Percentiles rank a stretch among this genome's conserved stretches.
Conservation (phyloP, 345 rosid species). For the Mallotus nudiflorus region DNA sequence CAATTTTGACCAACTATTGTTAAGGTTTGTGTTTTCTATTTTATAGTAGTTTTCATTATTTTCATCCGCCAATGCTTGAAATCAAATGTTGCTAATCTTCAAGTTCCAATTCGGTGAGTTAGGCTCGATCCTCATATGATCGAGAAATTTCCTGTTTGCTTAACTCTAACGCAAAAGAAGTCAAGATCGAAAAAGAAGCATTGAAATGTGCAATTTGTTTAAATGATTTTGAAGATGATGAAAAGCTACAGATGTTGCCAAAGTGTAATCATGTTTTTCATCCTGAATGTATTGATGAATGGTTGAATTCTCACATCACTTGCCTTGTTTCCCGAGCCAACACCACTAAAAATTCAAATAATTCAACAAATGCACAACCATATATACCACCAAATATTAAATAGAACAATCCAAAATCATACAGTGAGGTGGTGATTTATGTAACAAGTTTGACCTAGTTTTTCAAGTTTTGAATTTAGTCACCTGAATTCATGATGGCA, state of each 20-base stretch:
- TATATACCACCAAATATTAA: conserved; percentile 2
- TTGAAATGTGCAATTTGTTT: conserved; percentile 33
- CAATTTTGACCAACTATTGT: conserved; percentile 27
- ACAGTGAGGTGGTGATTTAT: conserved; percentile 31
- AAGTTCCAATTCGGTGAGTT: conserved; percentile 5
- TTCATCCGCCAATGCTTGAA: conserved; percentile 33
- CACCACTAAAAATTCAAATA: conserved; percentile 23
- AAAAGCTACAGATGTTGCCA: conserved; percentile 39
- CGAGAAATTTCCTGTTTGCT: conserved; percentile 55
- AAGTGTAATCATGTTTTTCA: conserved; percentile 62
- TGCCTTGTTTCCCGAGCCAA: conserved; percentile 64
- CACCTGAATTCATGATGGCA: too few relatives aligned
- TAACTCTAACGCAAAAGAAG: conserved; percentile 54
- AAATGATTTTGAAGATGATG: conserved; percentile 23
- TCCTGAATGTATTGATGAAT: conserved; percentile 48
- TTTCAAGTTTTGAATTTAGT: too few relatives aligned
- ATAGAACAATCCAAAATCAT: neutral
- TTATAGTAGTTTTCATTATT: conserved; percentile 25
- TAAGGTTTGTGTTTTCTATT: conserved; percentile 26
- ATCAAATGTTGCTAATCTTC: conserved; percentile 1
- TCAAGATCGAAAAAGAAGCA: conserved; percentile 41
- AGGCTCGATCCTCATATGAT: conserved; percentile 54
- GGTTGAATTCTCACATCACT: conserved; percentile 52
- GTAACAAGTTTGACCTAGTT: too few relatives aligned
- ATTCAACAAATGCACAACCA: neutral